Conservation (phyloP, 2,329 filamentous ascomycete genomes). For the Diaporthe vexans region DNA sequence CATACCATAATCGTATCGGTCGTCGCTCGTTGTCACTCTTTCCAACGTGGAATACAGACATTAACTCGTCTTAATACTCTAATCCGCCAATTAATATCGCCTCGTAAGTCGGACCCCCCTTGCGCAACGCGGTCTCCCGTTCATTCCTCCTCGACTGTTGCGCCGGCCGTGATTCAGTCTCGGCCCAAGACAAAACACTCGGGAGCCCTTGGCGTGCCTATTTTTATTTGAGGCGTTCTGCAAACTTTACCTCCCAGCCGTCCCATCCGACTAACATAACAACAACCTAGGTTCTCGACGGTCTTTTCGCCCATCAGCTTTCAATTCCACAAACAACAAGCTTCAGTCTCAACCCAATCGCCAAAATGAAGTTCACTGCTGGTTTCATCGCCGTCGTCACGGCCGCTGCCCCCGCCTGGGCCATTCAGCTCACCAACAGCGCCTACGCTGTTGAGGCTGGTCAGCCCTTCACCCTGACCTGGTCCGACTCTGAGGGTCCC, state of each 20-base stretch:
- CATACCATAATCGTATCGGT: constrained; percentile 13
- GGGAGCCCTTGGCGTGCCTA: constrained; percentile 9
- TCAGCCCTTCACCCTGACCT: constrained; percentile 59
- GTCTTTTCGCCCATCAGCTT: constrained; percentile 28
- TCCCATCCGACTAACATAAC: constrained; percentile 11
- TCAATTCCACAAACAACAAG: constrained; percentile 39
- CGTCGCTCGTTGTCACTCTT: constrained; percentile 38
- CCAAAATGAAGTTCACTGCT: constrained; percentile 60
- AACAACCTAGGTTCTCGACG: background rate
- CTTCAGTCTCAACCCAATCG: constrained; percentile 26
- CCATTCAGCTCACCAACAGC: constrained; percentile 51
- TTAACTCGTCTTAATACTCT: constrained; percentile 20
- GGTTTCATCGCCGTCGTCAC: constrained; percentile 53
- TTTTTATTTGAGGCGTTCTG: constrained; percentile 15
- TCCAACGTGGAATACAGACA: constrained; percentile 16
- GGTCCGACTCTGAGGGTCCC: constrained; percentile 55
- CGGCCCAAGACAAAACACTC: constrained; percentile 12
- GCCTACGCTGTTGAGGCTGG: constrained; percentile 52
- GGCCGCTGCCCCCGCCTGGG: constrained; percentile 49
- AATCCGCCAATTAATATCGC: constrained; percentile 20
- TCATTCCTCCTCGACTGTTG: constrained; percentile 17
- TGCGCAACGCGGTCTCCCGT: background rate
- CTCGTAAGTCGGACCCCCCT: constrained; percentile 30
- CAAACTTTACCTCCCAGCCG: background rate
- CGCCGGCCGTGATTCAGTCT: constrained; percentile 16